Evolutionary conservation across 2,329 filamentous ascomycete genomes (phyloP).

Genomic region (Alternaria tenuissima): DNA sequence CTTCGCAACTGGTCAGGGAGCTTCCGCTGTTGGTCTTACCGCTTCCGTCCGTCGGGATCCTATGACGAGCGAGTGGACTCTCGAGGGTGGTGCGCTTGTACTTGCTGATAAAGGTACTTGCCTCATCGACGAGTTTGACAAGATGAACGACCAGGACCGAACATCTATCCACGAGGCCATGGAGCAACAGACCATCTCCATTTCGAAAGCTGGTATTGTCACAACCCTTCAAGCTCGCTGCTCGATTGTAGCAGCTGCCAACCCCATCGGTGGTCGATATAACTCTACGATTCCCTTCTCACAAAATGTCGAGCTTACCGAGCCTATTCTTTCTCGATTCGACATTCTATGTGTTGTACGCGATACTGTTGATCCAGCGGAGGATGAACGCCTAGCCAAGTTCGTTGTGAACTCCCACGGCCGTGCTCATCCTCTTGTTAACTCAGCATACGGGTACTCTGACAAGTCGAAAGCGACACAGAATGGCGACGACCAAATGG

Average conservation of each 20-base stretch:
- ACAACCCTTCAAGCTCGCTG: constrained; percentile 96
- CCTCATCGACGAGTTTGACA: constrained; percentile 98
- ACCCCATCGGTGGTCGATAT: constrained; percentile 95
- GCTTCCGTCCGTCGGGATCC: constrained; percentile 95
- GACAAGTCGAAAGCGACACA: constrained; percentile 34
- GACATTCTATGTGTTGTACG: constrained; percentile 96
- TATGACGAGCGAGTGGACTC: constrained; percentile 94
- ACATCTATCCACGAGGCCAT: constrained; percentile 99
- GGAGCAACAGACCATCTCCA: constrained; percentile 99
- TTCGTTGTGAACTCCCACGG: constrained; percentile 97
- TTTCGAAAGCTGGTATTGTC: constrained; percentile 97
- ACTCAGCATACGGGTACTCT: constrained; percentile 45
- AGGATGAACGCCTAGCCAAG: constrained; percentile 90
- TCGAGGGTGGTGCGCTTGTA: constrained; percentile 94
- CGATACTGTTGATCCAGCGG: constrained; percentile 89
- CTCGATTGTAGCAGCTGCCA: constrained; percentile 94
- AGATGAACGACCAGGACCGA: constrained; percentile 99
- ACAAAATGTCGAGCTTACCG: constrained; percentile 94
- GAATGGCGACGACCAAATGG: constrained; percentile 57
- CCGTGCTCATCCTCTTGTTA: constrained; percentile 76
- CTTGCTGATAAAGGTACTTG: constrained; percentile 94
- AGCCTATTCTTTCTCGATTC: constrained; percentile 97
- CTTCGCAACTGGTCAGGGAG: constrained; percentile 96
- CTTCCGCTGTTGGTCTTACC: constrained; percentile 95
- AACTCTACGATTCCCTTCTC: constrained; percentile 96